Conservation (phyloP, 306 rosid species). For the Cyamopsis tetragonoloba region DNA sequence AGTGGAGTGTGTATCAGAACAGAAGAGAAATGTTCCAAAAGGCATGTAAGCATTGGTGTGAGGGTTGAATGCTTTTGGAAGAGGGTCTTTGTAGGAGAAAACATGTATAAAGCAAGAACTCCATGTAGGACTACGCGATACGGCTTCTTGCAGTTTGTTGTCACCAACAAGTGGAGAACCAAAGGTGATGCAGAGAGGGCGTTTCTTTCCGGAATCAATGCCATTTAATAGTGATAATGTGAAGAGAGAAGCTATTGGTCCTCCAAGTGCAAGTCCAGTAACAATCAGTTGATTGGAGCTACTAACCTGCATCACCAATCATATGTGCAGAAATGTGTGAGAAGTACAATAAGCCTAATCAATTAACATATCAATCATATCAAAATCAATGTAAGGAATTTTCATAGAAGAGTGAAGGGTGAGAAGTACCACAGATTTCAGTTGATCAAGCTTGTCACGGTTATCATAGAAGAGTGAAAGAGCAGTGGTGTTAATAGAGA, state of each 20-base stretch:
- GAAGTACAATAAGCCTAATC: neutral
- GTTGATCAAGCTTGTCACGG: neutral
- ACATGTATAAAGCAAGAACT: conserved; percentile 62
- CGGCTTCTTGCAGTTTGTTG: conserved; percentile 26
- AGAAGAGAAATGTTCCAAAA: conserved; percentile 57
- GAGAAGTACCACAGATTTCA: conserved; percentile 32
- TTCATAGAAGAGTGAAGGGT: neutral
- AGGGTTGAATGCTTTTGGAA: conserved; percentile 18
- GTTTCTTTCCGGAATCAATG: conserved; percentile 30
- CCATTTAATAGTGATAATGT: conserved; percentile 46
- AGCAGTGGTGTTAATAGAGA: conserved; percentile 34
- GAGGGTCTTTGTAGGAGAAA: conserved; percentile 43
- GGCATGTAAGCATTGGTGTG: conserved; percentile 25
- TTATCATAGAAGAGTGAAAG: conserved; percentile 18
- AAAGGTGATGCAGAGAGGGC: conserved; percentile 67
- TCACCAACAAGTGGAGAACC: conserved; percentile 69
- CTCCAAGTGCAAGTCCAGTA: conserved; percentile 59
- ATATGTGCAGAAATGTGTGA: neutral
- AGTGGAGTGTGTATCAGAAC: conserved; percentile 38
- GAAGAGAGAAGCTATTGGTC: conserved; percentile 68
- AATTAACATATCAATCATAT: neutral
- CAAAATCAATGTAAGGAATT: no score
- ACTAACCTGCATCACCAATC: conserved; percentile 21
- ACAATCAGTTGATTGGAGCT: conserved; percentile 28
- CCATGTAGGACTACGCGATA: conserved; percentile 46